A percentile compares a stretch with the other conserved stretches of the same genome.
These are phyloP conservation scores for Hypomyces perniciosus DNA, from an alignment of 2,329 filamentous ascomycete species.

Conservation along the genomic window DNA sequence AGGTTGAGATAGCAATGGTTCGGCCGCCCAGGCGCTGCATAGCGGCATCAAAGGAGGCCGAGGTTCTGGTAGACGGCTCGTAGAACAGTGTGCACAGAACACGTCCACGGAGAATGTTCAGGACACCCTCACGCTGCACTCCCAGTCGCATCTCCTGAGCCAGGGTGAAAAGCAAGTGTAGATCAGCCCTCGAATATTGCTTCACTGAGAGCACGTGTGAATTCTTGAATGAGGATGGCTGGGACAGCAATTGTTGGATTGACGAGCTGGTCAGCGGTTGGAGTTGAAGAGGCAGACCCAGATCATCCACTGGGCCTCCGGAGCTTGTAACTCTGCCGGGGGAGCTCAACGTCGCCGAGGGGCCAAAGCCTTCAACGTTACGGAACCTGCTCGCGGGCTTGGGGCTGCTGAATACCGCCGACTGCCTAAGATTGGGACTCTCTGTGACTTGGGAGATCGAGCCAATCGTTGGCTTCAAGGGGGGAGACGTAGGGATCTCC, in stretches of 20 bases:
- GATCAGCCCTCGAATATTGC: conserved; percentile 79
- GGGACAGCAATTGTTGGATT: conserved; percentile 66
- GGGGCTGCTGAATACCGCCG: conserved; percentile 19
- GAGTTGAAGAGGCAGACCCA: conserved; percentile 40
- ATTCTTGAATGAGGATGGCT: conserved; percentile 76
- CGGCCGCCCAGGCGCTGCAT: conserved; percentile 97
- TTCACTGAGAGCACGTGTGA: conserved; percentile 88
- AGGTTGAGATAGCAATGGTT: conserved; percentile 74
- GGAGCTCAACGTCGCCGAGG: conserved; percentile 17
- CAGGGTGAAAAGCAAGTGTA: conserved; percentile 91
- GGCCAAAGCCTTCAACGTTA: conserved; percentile 19
- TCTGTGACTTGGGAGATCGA: conserved; percentile 31
- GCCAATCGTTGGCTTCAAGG: conserved; percentile 45
- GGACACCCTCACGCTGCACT: conserved; percentile 83
- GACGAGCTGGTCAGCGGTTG: conserved; percentile 52
- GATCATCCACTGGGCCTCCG: conserved; percentile 35
- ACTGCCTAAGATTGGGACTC: conserved; percentile 30
- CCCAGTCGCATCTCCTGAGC: conserved; percentile 96
- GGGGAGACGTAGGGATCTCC: conserved; percentile 46
- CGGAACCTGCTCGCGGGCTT: conserved; percentile 28
- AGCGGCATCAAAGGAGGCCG: conserved; percentile 90
- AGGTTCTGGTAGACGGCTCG: conserved; percentile 93
- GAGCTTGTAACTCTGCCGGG: conserved; percentile 20
- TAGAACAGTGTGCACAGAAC: conserved; percentile 93
- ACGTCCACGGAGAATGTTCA: conserved; percentile 79